phyloP scores from a whole-genome alignment of 768 basidiomycete species.

The Clitopilus hobsonii region DNA sequence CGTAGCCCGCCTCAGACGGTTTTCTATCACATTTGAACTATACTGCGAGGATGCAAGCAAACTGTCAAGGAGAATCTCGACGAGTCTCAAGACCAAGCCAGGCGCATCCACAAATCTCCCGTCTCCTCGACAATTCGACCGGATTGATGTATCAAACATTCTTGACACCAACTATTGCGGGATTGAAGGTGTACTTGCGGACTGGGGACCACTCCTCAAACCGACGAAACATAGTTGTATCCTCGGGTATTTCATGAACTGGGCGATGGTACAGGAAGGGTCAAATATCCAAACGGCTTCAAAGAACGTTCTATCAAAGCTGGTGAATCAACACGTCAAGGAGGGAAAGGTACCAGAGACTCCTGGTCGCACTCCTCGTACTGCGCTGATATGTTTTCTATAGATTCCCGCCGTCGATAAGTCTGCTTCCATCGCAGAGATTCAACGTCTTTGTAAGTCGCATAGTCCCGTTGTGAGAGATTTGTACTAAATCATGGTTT shows the following conservation, averaged over 20 bases:
- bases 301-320: background rate
- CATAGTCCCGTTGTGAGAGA: background rate
- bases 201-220: conserved; percentile 2
- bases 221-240: background rate
- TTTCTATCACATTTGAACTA: background rate
- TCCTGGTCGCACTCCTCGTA: background rate
- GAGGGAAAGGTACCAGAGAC: background rate
- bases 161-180: background rate
- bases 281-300: background rate
- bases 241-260: background rate
- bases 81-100: too few relatives aligned
- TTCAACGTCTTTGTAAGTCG: background rate
- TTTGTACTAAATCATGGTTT: background rate
- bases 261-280: background rate
- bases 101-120: too few relatives aligned
- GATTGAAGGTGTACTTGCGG: background rate
- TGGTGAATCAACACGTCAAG: background rate
- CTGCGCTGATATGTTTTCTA: background rate
- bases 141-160: background rate
- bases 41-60: too few relatives aligned
- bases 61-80: too few relatives aligned
- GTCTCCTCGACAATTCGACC: background rate
- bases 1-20: background rate
- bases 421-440: background rate
- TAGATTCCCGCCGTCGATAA: background rate